Percentiles rank a stretch among this genome's conserved stretches.
These are phyloP conservation scores for Dioscorea dumetorum DNA, from an alignment of 106 monocot genomes.

Conservation along the genomic window DNA sequence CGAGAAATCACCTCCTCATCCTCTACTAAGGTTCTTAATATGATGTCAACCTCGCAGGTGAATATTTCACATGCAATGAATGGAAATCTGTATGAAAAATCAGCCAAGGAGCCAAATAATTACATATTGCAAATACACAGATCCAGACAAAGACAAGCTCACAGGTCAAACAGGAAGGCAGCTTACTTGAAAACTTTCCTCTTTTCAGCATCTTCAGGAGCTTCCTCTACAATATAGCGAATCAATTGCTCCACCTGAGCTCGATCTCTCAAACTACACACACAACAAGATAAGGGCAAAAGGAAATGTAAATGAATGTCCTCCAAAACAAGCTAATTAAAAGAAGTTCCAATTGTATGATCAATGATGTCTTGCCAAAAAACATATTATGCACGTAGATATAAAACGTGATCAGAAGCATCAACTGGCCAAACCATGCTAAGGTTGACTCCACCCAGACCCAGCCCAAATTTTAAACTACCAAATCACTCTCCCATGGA, in stretches of 20 bases:
- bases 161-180: not conserved
- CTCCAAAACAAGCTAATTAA: not conserved
- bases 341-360: not conserved
- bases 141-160: too few relatives aligned
- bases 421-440: too few relatives aligned
- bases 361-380: not conserved
- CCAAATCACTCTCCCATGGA: too few relatives aligned
- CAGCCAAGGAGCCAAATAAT: not conserved
- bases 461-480: too few relatives aligned
- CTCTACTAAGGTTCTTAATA: slow-evolving; percentile 66
- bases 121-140: not conserved
- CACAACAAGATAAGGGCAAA: not conserved
- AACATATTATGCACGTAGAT: not conserved
- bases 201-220: slow-evolving; percentile 66
- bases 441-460: too few relatives aligned
- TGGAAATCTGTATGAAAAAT: slow-evolving; percentile 52
- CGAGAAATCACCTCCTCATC: slow-evolving; percentile 53
- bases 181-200: slow-evolving; percentile 60
- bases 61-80: slow-evolving; percentile 95
- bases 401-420: too few relatives aligned
- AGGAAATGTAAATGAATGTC: not conserved
- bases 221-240: slow-evolving; percentile 73
- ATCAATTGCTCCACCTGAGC: slow-evolving; percentile 78
- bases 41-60: slow-evolving; percentile 84
- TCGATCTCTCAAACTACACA: slow-evolving; percentile 57